A percentile compares a stretch with the other conserved stretches of the same genome.
Evolutionary conservation across 768 basidiomycete genomes (phyloP).

Genomic region (Epithele typhae): DNA sequence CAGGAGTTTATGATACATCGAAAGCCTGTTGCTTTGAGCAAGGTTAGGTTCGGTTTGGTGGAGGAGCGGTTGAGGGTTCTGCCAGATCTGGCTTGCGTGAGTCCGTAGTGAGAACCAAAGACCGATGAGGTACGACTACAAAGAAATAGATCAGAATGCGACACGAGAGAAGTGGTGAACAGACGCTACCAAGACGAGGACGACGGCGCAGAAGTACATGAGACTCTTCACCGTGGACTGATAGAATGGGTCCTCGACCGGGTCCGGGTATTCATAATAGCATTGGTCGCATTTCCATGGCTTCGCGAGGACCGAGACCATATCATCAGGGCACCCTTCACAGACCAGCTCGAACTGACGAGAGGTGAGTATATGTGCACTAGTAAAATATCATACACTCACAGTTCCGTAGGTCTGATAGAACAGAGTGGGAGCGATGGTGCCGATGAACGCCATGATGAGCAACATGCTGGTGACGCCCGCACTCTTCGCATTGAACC

Average conservation of each 20-base stretch:
- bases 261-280: slow-evolving; percentile 92
- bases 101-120: slow-evolving; percentile 98
- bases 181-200: slow-evolving; percentile 79
- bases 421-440: slow-evolving; percentile 91
- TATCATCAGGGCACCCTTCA: slow-evolving; percentile 65
- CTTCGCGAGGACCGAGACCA: slow-evolving; percentile 17
- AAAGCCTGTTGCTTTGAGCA: slow-evolving; percentile 43
- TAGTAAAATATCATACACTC: slow-evolving; percentile 31
- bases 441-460: slow-evolving; percentile 99
- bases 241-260: slow-evolving; percentile 92
- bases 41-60: slow-evolving; percentile 58
- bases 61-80: slow-evolving; percentile 86
- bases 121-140: slow-evolving; percentile 91
- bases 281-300: slow-evolving; percentile 90
- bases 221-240: slow-evolving; percentile 91
- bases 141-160: too few relatives aligned
- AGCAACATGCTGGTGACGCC: slow-evolving; percentile 99
- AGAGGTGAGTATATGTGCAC: not conserved
- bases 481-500: slow-evolving; percentile 98
- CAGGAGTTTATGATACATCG: slow-evolving; percentile 60
- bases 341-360: slow-evolving; percentile 83
- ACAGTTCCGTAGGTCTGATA: slow-evolving; percentile 98
- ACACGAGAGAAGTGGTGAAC: not conserved
- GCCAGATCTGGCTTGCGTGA: slow-evolving; percentile 98
- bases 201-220: slow-evolving; percentile 93